These are phyloP conservation scores for Rhododendron henanense DNA, from an alignment of 148 eudicot species.

Conservation along the genomic window DNA sequence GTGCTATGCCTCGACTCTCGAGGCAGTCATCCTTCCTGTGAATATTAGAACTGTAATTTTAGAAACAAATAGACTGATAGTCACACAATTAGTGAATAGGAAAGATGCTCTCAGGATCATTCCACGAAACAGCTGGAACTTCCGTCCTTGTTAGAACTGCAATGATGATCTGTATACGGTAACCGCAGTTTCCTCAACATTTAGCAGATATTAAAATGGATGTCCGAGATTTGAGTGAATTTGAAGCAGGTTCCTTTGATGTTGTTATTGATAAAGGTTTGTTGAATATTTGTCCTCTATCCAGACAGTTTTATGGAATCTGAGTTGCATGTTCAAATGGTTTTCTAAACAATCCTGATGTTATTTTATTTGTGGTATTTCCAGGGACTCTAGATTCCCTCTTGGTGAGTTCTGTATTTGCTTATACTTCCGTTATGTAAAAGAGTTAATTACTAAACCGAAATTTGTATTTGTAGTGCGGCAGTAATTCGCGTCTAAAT, in stretches of 20 bases:
- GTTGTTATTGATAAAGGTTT: constrained; percentile 89
- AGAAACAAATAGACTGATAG: neutral
- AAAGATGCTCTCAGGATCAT: neutral
- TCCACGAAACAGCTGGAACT: neutral
- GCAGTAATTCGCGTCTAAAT: constrained; percentile 61
- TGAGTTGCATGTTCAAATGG: neutral
- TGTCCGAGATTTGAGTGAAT: constrained; percentile 74
- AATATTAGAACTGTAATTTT: neutral
- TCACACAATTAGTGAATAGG: neutral
- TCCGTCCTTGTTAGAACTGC: neutral
- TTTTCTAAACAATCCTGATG: constrained; percentile 6
- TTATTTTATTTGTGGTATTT: constrained; percentile 9
- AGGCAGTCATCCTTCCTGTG: neutral
- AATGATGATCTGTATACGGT: neutral
- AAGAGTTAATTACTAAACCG: constrained; percentile 14
- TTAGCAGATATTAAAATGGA: constrained; percentile 67
- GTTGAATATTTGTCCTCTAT: neutral
- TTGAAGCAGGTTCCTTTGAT: constrained; percentile 60
- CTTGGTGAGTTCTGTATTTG: constrained; percentile 55
- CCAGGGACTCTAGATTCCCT: constrained; percentile 93
- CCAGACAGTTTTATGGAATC: neutral
- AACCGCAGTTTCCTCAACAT: constrained; percentile 22
- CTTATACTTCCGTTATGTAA: neutral
- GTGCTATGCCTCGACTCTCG: neutral
- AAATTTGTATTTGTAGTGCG: constrained; percentile 52